Percentiles rank a stretch among this genome's conserved stretches.
Evolutionary conservation across 2,329 filamentous ascomycete species (phyloP).

Genomic region (Cladosporium sp.): DNA sequence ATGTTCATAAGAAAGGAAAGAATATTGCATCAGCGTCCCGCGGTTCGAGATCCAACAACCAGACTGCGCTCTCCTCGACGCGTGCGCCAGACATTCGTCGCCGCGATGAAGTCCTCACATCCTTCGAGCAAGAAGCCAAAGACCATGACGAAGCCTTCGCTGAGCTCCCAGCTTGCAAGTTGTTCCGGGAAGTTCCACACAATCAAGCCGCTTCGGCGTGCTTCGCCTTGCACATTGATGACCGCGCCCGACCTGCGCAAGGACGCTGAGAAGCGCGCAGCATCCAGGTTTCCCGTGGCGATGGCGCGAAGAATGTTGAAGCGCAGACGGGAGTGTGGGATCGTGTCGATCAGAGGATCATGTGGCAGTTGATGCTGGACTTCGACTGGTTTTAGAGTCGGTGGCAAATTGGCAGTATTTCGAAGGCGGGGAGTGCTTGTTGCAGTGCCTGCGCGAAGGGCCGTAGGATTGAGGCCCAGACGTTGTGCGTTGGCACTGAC

Average conservation of each 20-base stretch:
- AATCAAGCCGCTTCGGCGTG: constrained; percentile 34
- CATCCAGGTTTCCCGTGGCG: constrained; percentile 28
- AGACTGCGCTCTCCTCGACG: constrained; percentile 33
- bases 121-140: constrained; percentile 44
- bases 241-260: constrained; percentile 32
- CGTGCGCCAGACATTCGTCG: constrained; percentile 45
- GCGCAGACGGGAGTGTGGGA: constrained; percentile 32
- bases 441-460: constrained; percentile 24
- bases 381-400: constrained; percentile 29
- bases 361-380: constrained; percentile 33
- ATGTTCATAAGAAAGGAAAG: background rate
- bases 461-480: constrained; percentile 25
- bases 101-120: constrained; percentile 41
- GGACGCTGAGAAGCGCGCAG: constrained; percentile 25
- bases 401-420: constrained; percentile 19
- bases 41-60: background rate
- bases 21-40: background rate
- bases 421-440: constrained; percentile 23
- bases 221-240: constrained; percentile 25
- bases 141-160: constrained; percentile 40
- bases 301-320: constrained; percentile 33
- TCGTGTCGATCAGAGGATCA: constrained; percentile 33
- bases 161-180: constrained; percentile 45
- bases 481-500: constrained; percentile 28
- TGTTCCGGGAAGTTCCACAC: constrained; percentile 46